Evolutionary conservation across 106 monocot genomes (phyloP).

Genomic region (Dioscorea alata): DNA sequence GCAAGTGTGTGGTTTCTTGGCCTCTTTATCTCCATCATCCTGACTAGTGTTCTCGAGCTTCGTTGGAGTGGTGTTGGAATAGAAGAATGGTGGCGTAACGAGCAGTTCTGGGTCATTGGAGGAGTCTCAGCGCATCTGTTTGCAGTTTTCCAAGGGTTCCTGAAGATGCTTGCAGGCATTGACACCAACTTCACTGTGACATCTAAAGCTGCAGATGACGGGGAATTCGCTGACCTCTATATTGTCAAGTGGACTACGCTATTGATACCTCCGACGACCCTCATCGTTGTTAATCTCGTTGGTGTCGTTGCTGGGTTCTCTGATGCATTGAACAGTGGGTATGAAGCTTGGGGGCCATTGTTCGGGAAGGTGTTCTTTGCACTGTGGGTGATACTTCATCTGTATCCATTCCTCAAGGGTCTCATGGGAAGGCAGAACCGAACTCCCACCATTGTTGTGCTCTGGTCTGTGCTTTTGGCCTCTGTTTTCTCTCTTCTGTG

Average conservation of each 20-base stretch:
- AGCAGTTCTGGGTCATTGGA: conserved; percentile 98
- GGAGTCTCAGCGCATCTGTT: conserved; percentile 97
- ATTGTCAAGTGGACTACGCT: conserved; percentile 89
- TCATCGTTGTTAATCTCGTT: conserved; percentile 72
- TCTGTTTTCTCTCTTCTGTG: conserved; percentile 91
- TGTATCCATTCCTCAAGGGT: conserved; percentile 97
- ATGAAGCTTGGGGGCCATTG: conserved; percentile 88
- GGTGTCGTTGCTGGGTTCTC: conserved; percentile 91
- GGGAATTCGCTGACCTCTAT: conserved; percentile 73
- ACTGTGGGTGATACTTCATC: conserved; percentile 89
- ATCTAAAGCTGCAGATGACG: conserved; percentile 69
- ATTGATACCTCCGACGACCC: conserved; percentile 77
- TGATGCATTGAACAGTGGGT: conserved; percentile 88
- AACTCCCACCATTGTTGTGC: conserved; percentile 85
- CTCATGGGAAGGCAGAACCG: conserved; percentile 94
- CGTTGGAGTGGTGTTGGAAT: conserved; percentile 95
- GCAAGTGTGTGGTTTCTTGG: conserved; percentile 77
- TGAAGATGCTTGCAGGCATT: conserved; percentile 80
- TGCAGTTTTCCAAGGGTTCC: conserved; percentile 89
- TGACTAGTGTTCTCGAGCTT: conserved; percentile 82
- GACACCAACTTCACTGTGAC: conserved; percentile 99
- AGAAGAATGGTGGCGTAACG: conserved; percentile 94
- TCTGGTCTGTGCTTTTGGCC: conserved; percentile 89
- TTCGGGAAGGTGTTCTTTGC: conserved; percentile 94
- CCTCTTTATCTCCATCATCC: conserved; percentile 94